phyloP scores from a whole-genome alignment of 768 basidiomycete species.

The Boletus sp. region DNA sequence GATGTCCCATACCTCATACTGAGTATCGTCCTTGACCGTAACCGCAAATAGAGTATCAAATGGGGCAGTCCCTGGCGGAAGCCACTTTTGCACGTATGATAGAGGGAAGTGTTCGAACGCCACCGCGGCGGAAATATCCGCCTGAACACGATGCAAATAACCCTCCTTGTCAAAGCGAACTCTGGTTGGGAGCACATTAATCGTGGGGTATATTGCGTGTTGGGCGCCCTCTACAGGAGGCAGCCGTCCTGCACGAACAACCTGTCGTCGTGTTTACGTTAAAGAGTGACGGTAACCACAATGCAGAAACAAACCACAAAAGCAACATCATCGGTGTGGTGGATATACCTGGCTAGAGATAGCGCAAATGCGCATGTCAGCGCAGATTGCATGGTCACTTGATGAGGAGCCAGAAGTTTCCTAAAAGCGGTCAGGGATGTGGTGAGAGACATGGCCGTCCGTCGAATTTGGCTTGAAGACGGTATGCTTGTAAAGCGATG shows the following conservation, averaged over 20 bases:
- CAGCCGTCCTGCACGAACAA: constrained; percentile 32
- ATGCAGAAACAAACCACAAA: constrained; percentile 31
- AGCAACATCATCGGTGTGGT: constrained; percentile 25
- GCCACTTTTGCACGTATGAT: constrained; percentile 32
- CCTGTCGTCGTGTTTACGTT: constrained; percentile 14
- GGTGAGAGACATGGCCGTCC: constrained; percentile 10
- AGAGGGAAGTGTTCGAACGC: constrained; percentile 33
- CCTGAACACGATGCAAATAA: constrained; percentile 23
- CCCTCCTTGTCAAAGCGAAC: constrained; percentile 15
- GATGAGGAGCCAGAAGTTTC: constrained; percentile 18
- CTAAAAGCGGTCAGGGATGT: constrained; percentile 20
- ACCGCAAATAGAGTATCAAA: constrained; percentile 35
- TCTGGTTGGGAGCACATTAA: constrained; percentile 31
- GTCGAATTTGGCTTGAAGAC: constrained; percentile 7
- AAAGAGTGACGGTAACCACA: neutral
- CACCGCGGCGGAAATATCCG: constrained; percentile 26
- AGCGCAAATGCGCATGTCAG: constrained; percentile 29
- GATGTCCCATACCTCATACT: constrained; percentile 23
- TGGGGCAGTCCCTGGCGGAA: constrained; percentile 21
- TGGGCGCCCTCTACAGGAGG: constrained; percentile 26
- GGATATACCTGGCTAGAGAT: constrained; percentile 25
- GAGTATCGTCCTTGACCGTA: constrained; percentile 22
- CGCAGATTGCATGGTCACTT: constrained; percentile 34
- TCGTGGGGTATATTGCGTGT: constrained; percentile 23
- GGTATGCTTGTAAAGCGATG: constrained; percentile 1